Base-by-base conservation (phyloP, 225 moss, liverwort and hornwort genomes). In the Sphagnum tenellum region DNA sequence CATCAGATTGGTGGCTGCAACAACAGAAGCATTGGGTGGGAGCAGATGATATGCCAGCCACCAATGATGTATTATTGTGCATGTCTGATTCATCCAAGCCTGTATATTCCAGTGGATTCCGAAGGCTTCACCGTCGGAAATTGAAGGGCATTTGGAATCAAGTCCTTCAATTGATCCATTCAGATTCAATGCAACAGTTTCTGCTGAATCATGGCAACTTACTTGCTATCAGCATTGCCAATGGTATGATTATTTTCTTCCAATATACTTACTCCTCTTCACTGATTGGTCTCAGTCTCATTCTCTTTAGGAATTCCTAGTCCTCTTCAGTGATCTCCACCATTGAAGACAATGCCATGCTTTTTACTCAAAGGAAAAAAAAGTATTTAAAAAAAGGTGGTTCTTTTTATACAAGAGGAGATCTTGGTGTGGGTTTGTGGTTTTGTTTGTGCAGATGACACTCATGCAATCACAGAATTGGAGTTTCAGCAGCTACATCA, bases 401-500 rank as follows among this genome's bases (percentile, higher is more conserved):
- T 29, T 29, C 29, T 29, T 29, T 29, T 29, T 29, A 29, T 29
- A 29, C 29, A 29, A 29, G 29, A 29, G 29, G 29, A 29, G 29
- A 29, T 29, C 1, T 29, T 29, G 29, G 29, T 29, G 29, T 29
- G 29, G 29, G 29, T 29, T 29, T 4, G 29, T 62, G 45, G 29
- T 29, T 29, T 29, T 29, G 29, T 29, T 14, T 55, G 47, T 29
- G 44, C 67, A 77, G 82, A 74, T 71, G 67, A 71, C 57, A 83
- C 85, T 49, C 83, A 83, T 64, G 89, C 95, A 44, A 81, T 92
- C 3, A 92, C 88, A 50, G 78, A 92, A 57, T 47, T 95, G 48
- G 92, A 92, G 64, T 92, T 95, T 12, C 77, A 88, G 12, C 79
- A 86, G 50, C 84, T 89, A 3, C 89, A 89, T 12, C 77, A 88